Evolutionary conservation across 805 yeast genomes (phyloP).

Genomic region (Starmerella lactis-condensi): DNA sequence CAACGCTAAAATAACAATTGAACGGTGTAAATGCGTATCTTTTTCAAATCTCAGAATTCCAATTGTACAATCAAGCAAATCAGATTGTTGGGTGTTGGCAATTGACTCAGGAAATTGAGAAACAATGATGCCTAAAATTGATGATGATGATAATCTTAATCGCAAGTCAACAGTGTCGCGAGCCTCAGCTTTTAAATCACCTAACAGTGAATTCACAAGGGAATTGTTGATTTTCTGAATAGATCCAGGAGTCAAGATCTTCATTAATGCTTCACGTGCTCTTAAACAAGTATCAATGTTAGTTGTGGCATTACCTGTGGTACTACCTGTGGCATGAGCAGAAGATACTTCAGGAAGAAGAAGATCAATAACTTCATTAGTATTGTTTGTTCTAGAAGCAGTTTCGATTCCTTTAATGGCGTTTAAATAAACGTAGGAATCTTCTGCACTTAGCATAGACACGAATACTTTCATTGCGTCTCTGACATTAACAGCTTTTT

Average conservation of each 20-base stretch:
- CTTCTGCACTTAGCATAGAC: conserved; percentile 50
- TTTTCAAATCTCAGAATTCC: conserved; percentile 49
- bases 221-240: conserved; percentile 21
- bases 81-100: conserved; percentile 26
- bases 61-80: conserved; percentile 54
- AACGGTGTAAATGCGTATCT: conserved; percentile 39
- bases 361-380: conserved; percentile 3
- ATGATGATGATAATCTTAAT: conserved; percentile 70
- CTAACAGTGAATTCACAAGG: conserved; percentile 19
- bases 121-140: conserved; percentile 58
- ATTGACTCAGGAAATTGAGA: conserved; percentile 41
- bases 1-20: conserved; percentile 48
- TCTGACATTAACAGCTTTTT: conserved; percentile 29
- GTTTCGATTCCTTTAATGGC: conserved; percentile 61
- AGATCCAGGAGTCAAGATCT: conserved; percentile 30
- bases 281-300: conserved; percentile 52
- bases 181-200: conserved; percentile 8
- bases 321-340: no score
- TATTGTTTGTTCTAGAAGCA: conserved; percentile 2
- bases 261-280: conserved; percentile 61
- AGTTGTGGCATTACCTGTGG: conserved; percentile 16
- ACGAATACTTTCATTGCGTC: conserved; percentile 45
- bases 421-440: conserved; percentile 74
- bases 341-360: conserved; percentile 1
- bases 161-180: conserved; percentile 30